Conservation (phyloP, 2,329 filamentous ascomycete genomes). For the Penicillium freii region DNA sequence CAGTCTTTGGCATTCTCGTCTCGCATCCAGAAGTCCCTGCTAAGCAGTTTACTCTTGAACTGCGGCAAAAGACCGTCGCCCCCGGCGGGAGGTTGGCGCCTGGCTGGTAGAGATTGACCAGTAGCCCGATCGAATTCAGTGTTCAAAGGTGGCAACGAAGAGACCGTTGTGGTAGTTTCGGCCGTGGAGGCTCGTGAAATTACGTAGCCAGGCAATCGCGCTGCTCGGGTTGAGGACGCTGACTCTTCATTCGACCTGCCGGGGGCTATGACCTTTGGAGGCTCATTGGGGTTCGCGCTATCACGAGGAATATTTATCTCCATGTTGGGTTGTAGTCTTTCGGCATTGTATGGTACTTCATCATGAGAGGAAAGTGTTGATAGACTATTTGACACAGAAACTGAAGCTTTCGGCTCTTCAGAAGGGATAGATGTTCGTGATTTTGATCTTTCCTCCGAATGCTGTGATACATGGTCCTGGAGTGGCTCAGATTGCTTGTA, state of each 20-base stretch:
- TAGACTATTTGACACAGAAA: slow-evolving; percentile 31
- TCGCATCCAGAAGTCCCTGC: slow-evolving; percentile 98
- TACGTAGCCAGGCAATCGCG: slow-evolving; percentile 47
- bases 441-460: slow-evolving; percentile 35
- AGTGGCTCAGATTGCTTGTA: slow-evolving; percentile 28
- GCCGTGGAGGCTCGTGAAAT: slow-evolving; percentile 42
- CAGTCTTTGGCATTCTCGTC: slow-evolving; percentile 98
- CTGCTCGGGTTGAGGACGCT: slow-evolving; percentile 42
- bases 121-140: slow-evolving; percentile 27
- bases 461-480: slow-evolving; percentile 20
- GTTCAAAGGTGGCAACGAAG: slow-evolving; percentile 32
- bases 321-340: slow-evolving; percentile 29
- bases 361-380: slow-evolving; percentile 30
- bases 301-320: slow-evolving; percentile 31
- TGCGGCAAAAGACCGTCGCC: slow-evolving; percentile 50
- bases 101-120: slow-evolving; percentile 19
- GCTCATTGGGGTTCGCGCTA: slow-evolving; percentile 28
- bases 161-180: slow-evolving; percentile 48
- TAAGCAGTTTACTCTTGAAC: slow-evolving; percentile 82
- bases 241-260: slow-evolving; percentile 34
- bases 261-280: slow-evolving; percentile 25
- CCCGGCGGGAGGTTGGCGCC: slow-evolving; percentile 18
- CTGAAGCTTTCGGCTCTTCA: slow-evolving; percentile 29
- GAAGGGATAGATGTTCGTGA: slow-evolving; percentile 32
- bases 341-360: slow-evolving; percentile 27